Conservation (phyloP, 257 asterid species). For the Cordia subcordata region DNA sequence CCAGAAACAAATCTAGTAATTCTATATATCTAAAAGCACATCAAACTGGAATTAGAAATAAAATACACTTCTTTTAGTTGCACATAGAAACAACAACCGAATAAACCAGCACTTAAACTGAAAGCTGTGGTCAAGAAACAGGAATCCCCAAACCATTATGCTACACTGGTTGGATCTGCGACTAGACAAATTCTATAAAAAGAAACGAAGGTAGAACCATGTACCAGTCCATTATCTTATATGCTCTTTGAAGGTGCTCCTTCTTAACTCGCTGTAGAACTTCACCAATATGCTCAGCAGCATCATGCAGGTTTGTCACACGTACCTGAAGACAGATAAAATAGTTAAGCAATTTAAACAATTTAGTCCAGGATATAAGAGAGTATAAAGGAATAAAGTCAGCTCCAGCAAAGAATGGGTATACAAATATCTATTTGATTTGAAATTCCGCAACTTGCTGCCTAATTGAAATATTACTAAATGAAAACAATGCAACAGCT, state of each 20-base stretch:
- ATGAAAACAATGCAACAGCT: too few species aligned
- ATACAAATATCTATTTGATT: too few species aligned
- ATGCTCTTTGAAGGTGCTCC: constrained; percentile 80
- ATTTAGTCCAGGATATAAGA: background rate
- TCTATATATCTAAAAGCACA: too few species aligned
- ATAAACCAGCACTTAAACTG: too few species aligned
- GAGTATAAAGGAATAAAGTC: background rate
- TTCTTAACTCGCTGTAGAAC: constrained; percentile 84
- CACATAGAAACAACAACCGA: too few species aligned
- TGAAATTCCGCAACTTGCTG: too few species aligned
- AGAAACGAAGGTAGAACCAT: constrained; percentile 3
- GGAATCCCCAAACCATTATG: background rate
- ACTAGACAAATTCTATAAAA: background rate
- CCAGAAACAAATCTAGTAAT: too few species aligned
- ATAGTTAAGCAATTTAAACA: constrained; percentile 7
- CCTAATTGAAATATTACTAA: too few species aligned
- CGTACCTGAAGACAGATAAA: constrained; percentile 51
- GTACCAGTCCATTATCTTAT: constrained; percentile 74
- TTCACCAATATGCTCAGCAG: constrained; percentile 94
- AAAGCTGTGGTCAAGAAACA: background rate
- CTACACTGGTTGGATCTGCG: background rate
- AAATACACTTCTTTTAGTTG: too few species aligned
- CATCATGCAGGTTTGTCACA: constrained; percentile 89
- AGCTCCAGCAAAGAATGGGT: too few species aligned
- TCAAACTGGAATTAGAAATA: too few species aligned